Percentiles rank a stretch among this genome's conserved stretches.
Conservation (phyloP, 2,329 filamentous ascomycete species). For the Mycosphaerella arachidis region DNA sequence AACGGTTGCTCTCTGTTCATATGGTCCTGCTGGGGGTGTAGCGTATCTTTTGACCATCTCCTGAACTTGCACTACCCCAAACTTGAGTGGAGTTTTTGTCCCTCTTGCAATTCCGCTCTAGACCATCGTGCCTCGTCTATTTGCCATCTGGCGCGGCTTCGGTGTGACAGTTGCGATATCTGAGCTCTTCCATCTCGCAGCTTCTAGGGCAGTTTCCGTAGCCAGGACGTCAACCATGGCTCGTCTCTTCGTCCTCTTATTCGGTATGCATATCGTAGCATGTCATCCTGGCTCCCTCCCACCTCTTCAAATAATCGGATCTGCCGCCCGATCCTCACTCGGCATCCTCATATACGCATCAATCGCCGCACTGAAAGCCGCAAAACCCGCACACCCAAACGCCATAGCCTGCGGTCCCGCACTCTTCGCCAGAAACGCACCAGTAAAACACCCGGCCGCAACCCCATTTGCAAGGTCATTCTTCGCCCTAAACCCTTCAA, state of each 20-base stretch:
- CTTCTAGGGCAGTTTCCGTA: too few species aligned
- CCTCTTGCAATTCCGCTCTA: too few species aligned
- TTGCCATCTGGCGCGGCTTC: too few species aligned
- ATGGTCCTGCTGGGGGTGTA: too few species aligned
- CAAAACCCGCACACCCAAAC: conserved; percentile 87
- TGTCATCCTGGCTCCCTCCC: background rate
- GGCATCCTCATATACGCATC: conserved; percentile 86
- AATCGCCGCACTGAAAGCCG: conserved; percentile 86
- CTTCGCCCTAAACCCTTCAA: conserved; percentile 87
- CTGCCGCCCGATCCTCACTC: conserved; percentile 31
- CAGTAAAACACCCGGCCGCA: conserved; percentile 83
- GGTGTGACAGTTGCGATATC: too few species aligned
- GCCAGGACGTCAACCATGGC: too few species aligned
- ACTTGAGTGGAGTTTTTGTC: too few species aligned
- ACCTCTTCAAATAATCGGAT: conserved; percentile 33
- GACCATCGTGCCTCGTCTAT: too few species aligned
- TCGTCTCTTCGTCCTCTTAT: background rate
- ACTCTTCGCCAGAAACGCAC: conserved; percentile 78
- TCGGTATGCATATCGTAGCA: background rate
- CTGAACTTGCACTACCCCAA: too few species aligned
- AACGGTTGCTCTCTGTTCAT: too few species aligned
- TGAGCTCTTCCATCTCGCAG: too few species aligned
- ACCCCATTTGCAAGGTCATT: conserved; percentile 89
- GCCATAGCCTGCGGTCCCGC: conserved; percentile 85
- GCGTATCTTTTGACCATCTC: too few species aligned